Evolutionary conservation across 306 rosid genomes (phyloP), one percentile per base, ranked within the genome.

Genomic region (Fagus crenata): DNA sequence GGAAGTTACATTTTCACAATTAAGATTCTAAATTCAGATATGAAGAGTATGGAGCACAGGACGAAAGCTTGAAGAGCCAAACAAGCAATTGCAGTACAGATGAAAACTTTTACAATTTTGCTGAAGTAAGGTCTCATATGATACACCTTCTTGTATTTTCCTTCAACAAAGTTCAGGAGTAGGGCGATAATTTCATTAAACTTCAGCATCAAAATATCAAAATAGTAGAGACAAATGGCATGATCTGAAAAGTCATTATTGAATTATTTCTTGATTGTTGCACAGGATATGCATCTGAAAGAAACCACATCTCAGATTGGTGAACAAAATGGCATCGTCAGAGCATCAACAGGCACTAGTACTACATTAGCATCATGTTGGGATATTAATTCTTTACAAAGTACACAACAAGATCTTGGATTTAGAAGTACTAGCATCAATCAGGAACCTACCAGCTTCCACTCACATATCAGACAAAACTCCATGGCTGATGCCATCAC

Each of bases 21-120:
- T 75, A 49, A 40, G 67, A 41, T 46, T 81, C 67, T 76, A 40
- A 78, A 80, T 71, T 67, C 96, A 92, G 99, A 86, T 88, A 83
- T 76, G 95, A 90, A 75, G 91, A 88, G 36, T 75, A 78, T 82
- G 98, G 87, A 76, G 85, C 83, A 75, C 84, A 80, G 65, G 95
- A 85, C 7, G 81, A 85, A 79, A 88, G 88, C 85, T 72, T 89
- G 87, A 88, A 73, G 75, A 89, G 81, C 78, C 91, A 87, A 75
- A 80, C 82, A 73, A 84, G 86, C 89, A 83, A 53, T 76, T 77
- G 87, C 87, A 86, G 87, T 78, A 74, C 85, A 74, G 97, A 92
- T 59, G 97, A 86, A 78, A 87, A 80, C 81, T 80, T 74, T 65
- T 81, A 76, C 59, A 85, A 86, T 78, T 77, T 79, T 70, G 84